Conservation (phyloP, 805 yeast genomes). For the Yarrowia sp. region DNA sequence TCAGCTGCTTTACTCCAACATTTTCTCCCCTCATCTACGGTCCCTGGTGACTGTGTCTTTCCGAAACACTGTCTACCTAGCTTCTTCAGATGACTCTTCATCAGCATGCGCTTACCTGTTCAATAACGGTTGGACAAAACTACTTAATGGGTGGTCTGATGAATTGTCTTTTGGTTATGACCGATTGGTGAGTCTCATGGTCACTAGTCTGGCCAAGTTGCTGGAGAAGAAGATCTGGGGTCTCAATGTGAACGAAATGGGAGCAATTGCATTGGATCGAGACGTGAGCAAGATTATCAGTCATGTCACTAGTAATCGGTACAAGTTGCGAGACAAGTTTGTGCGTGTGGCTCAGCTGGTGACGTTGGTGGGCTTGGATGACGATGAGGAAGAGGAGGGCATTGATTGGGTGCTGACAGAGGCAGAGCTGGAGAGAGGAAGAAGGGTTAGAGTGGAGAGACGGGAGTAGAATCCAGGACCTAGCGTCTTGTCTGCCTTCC, state of each 20-base stretch:
- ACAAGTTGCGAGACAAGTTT: constrained; percentile 72
- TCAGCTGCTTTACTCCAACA: constrained; percentile 41
- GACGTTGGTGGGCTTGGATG: constrained; percentile 77
- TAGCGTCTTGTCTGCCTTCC: too few species aligned
- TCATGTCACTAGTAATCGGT: constrained; percentile 61
- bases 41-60: constrained; percentile 41
- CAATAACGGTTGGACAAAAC: constrained; percentile 57
- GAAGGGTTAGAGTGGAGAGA: constrained; percentile 31
- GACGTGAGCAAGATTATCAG: constrained; percentile 73
- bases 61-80: constrained; percentile 42
- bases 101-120: constrained; percentile 42
- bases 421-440: constrained; percentile 51
- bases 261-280: constrained; percentile 77
- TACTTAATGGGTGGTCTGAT: constrained; percentile 50
- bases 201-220: constrained; percentile 51
- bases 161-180: constrained; percentile 37
- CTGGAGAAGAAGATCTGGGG: constrained; percentile 68
- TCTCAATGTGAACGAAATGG: constrained; percentile 72
- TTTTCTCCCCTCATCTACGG: constrained; percentile 40
- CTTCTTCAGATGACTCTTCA: constrained; percentile 32
- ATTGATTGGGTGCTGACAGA: constrained; percentile 75
- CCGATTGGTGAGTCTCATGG: constrained; percentile 48
- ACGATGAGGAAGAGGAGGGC: constrained; percentile 52
- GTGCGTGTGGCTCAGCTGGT: constrained; percentile 80
- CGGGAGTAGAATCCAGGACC: neutral